These are phyloP conservation scores for Bryoerythrophyllum caledonicum DNA, from an alignment of 225 moss, liverwort and hornwort species.

Conservation along the genomic window DNA sequence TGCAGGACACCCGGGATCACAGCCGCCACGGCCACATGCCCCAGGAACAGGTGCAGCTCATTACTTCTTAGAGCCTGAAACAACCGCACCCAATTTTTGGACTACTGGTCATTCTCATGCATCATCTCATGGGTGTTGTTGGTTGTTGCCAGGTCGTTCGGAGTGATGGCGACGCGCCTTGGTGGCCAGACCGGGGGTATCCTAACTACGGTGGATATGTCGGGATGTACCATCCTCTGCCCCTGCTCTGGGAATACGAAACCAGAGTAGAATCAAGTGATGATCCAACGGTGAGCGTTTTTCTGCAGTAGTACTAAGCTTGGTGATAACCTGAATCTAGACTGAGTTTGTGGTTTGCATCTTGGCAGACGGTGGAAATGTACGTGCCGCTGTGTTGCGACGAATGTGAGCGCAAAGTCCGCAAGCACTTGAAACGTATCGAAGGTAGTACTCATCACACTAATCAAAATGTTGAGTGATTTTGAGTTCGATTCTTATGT, in stretches of 20 bases:
- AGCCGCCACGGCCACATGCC: background rate
- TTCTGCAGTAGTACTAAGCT: background rate
- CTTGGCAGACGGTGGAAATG: conserved; percentile 28
- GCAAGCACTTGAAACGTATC: conserved; percentile 9
- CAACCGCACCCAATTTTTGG: background rate
- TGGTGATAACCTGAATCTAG: background rate
- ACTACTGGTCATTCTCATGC: background rate
- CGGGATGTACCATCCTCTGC: background rate
- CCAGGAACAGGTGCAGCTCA: background rate
- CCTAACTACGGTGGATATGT: background rate
- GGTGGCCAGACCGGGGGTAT: background rate
- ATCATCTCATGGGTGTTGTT: background rate
- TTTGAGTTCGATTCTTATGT: background rate
- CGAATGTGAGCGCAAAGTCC: conserved; percentile 13
- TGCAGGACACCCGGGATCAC: background rate
- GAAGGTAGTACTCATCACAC: background rate
- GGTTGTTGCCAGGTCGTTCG: background rate
- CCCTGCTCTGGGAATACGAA: background rate
- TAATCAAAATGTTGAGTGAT: background rate
- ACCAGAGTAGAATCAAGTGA: background rate
- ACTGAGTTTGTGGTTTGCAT: background rate
- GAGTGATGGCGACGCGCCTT: background rate
- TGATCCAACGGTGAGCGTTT: background rate
- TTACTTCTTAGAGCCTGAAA: background rate
- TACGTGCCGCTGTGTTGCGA: conserved; percentile 30